Percentiles rank a stretch among this genome's conserved stretches.
phyloP scores from a whole-genome alignment of 768 basidiomycete species.

The button mushroom (Agaricus bisporus) region DNA sequence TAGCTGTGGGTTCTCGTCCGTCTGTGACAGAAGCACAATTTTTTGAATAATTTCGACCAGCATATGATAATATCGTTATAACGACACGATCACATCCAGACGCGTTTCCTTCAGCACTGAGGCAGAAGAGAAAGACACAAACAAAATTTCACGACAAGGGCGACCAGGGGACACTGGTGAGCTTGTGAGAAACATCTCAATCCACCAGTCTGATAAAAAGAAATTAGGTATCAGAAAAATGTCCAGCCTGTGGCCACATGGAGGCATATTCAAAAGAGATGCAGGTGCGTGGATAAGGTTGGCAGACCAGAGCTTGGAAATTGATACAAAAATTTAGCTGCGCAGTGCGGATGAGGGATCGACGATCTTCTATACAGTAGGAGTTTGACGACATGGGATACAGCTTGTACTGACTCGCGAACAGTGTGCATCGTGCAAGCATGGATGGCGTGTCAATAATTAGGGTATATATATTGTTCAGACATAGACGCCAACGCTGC shows the following conservation, averaged over 20 bases:
- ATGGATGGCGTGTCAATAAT: conserved; percentile 82
- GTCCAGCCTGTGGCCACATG: conserved; percentile 79
- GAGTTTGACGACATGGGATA: conserved; percentile 21
- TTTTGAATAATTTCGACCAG: conserved; percentile 30
- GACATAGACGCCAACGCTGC: conserved; percentile 78
- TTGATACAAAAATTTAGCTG: conserved; percentile 37
- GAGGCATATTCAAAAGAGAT: conserved; percentile 87
- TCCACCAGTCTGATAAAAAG: not conserved
- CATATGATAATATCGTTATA: conserved; percentile 88
- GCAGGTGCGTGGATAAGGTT: conserved; percentile 47
- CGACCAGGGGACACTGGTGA: conserved; percentile 53
- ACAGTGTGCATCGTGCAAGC: conserved; percentile 71
- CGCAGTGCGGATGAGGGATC: conserved; percentile 93
- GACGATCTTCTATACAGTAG: conserved; percentile 89
- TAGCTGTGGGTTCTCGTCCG: conserved; percentile 55
- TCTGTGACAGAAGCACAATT: not conserved
- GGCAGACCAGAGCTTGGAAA: not conserved
- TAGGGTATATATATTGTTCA: conserved; percentile 30
- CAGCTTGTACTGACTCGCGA: conserved; percentile 10
- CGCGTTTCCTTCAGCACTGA: conserved; percentile 86
- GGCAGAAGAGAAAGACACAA: conserved; percentile 86
- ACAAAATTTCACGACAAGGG: conserved; percentile 71
- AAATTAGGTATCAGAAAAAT: conserved; percentile 78
- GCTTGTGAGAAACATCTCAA: conserved; percentile 11
- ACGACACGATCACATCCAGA: conserved; percentile 89